Conservation (phyloP, 306 rosid species). For the Prunus dulcis region DNA sequence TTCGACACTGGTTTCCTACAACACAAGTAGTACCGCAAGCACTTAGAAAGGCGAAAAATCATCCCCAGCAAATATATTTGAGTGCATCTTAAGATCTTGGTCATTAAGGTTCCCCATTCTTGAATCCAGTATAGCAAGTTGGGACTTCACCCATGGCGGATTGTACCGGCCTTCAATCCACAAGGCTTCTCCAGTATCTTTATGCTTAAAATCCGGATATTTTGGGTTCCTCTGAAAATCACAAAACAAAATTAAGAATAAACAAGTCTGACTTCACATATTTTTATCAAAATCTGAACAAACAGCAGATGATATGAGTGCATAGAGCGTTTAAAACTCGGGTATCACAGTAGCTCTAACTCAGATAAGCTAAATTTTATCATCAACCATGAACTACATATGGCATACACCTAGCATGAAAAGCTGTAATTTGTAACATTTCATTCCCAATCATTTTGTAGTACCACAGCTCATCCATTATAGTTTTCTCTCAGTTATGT, state of each 20-base stretch:
- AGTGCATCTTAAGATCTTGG: conserved; percentile 43
- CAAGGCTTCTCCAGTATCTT: conserved; percentile 90
- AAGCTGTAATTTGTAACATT: not conserved
- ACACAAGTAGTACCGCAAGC: not conserved
- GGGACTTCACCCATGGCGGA: conserved; percentile 90
- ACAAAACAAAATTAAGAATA: not conserved
- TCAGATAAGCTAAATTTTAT: not conserved
- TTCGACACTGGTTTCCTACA: not conserved
- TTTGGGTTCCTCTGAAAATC: conserved; percentile 79
- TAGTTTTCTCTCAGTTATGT: not conserved
- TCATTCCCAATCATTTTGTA: not conserved
- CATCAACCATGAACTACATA: not conserved
- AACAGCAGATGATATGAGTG: not conserved
- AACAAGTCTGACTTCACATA: not conserved
- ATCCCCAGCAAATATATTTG: conserved; percentile 38
- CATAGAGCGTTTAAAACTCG: not conserved
- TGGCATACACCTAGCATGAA: not conserved
- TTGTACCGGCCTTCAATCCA: conserved; percentile 80
- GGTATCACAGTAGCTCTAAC: not conserved
- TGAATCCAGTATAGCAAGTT: conserved; percentile 66
- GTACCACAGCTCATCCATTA: not conserved
- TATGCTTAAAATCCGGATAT: conserved; percentile 88
- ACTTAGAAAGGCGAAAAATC: conserved; percentile 44
- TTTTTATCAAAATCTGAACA: not conserved
- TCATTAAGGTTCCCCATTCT: conserved; percentile 51